Base-by-base conservation (phyloP, 257 asterid species). In the Solanum dulcamara region DNA sequence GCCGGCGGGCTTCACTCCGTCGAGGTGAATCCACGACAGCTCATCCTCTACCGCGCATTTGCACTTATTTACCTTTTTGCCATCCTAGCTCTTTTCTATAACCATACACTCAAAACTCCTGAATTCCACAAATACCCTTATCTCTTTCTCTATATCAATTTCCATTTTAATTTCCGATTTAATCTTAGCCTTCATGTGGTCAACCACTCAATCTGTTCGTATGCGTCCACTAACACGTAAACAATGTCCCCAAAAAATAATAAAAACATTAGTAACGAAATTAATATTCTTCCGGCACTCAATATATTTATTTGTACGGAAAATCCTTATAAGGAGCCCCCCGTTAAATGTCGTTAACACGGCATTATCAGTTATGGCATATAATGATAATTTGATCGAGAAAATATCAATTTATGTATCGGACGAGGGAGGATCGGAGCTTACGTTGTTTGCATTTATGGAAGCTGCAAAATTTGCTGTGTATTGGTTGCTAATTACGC, bases 251-350 rank as follows among this genome's bases (percentile, higher is more conserved):
- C 93, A 91, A 10, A 91, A 92, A 20, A 88, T 90, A 62, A 62
- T 32, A 5, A 71, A 57, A 5, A 68, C 0, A 33, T 90, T 72
- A 83, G 68, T 74, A 77, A 87, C 81, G 64, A 75, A 5, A 62
- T 26, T 51, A 90, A 91, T 44, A n/a, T n/a, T n/a, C 91, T 90
- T 44, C 95, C 98, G 62, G 90, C 88, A 14, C 0, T 94, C 79
- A 95, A 94, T 81, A 86, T 94, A 81, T 93, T 94, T 84, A 91
- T 94, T 55, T 94, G 98, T 89, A 94, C 96, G 74, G 98, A 96
- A 57, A 96, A 94, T 67, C 98, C 98, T 11, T 87, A 68, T 80
- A 94, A 92, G 74, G 96, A 94, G 89, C n/a, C 97, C 96, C 24
- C 97, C 97, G 0, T 28, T 90, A 13, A 82, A 85, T 70, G 98